These are phyloP conservation scores for Pontederia crassipes DNA, from an alignment of 176 grass and related monocot species.

Conservation along the genomic window DNA sequence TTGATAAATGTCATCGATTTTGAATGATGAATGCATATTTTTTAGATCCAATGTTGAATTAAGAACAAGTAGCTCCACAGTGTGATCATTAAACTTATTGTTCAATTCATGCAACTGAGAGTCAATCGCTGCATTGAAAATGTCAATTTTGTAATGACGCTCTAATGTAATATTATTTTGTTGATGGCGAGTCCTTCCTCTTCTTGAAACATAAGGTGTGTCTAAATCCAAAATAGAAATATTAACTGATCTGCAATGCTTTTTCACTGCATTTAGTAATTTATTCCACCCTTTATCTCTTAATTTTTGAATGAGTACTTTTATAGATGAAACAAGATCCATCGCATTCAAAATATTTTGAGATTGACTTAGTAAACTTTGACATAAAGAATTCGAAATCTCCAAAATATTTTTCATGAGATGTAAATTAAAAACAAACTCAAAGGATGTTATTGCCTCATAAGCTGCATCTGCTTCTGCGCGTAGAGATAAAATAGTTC, in stretches of 20 bases:
- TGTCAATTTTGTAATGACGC: background rate
- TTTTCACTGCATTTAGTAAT: background rate
- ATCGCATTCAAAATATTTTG: constrained; percentile 4
- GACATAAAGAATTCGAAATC: background rate
- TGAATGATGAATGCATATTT: background rate
- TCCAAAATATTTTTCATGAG: background rate
- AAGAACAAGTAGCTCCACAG: background rate
- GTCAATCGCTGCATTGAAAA: constrained; percentile 7
- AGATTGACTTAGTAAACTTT: background rate
- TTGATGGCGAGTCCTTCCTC: constrained; percentile 11
- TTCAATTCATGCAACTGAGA: constrained; percentile 1
- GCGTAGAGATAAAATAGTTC: too few species aligned
- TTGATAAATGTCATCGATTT: background rate
- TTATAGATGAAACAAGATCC: background rate
- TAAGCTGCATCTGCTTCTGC: constrained; percentile 1
- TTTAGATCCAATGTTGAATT: background rate
- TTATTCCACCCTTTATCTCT: background rate
- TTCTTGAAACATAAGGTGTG: constrained; percentile 1
- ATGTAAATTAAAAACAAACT: constrained; percentile 17
- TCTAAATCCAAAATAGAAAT: constrained; percentile 13
- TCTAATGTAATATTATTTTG: constrained; percentile 1
- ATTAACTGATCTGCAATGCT: background rate
- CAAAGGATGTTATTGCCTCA: constrained; percentile 11
- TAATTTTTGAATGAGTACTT: constrained; percentile 1
- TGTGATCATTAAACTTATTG: background rate